Base-by-base conservation (phyloP, 768 basidiomycete species). In the Phylloporus sp. region DNA sequence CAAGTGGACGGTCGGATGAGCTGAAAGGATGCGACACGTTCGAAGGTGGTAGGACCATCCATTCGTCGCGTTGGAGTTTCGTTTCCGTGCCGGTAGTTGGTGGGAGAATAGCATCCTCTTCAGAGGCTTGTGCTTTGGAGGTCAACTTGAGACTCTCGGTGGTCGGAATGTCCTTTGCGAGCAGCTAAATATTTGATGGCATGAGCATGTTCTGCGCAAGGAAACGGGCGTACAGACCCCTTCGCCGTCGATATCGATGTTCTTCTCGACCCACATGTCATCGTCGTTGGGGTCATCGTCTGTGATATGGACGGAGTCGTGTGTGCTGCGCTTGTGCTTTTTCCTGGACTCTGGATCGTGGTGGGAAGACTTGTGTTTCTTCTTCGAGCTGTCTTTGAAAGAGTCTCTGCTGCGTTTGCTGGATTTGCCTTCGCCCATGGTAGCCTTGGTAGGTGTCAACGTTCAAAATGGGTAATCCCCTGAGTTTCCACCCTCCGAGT, bases 201-300 rank as follows among this genome's bases (percentile, higher is more conserved):
- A 49, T 50, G 31, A 55, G 42, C 44, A 51, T 41, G 39, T 52
- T 31, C 26, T 29, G 29, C 7, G 38, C 26, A 27, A 52, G 18
- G 5, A 27, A 26, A 28, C 0, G 16, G n/a, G 12, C 2, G 22
- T 7, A 77, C 82, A 59, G 65, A 91, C 88, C 64, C 76, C 74
- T 68, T 88, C 86, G 16, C 86, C 84, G 47, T 86, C 86, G 72
- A 84, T 79, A 62, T 84, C 84, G 32, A 91, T 82, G 59, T 90
- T 89, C 75, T 90, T 91, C 73, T 93, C 93, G 22, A 85, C 79
- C 92, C 92, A 94, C 73, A 91, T 79, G 49, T 84, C 84, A 16
- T 85, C 82, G 63, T 83, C 85, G 54, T 82, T 74, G 15, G 78
- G 76, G 62, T 93, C 86, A 59, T 92, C 88, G 64, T 91, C 91